Conservation (phyloP, 2,329 filamentous ascomycete species). For the Paecilomyces sp. region DNA sequence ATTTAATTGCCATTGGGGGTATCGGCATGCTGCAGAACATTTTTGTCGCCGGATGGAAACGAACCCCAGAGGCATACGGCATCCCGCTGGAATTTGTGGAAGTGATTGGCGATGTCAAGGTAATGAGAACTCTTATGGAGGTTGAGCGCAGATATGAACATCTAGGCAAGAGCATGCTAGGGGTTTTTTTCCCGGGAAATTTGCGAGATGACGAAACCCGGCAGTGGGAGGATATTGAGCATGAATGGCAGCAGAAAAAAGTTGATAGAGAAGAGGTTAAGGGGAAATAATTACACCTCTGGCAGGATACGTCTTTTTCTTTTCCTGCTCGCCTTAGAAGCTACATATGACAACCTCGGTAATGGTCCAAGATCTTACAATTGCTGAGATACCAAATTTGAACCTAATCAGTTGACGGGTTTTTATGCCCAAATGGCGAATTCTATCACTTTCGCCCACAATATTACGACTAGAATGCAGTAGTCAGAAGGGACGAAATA, state of each 20-base stretch:
- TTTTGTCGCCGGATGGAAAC: constrained; percentile 18
- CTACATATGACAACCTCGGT: too few species aligned
- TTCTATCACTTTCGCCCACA: too few species aligned
- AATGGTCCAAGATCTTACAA: too few species aligned
- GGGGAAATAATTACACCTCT: neutral
- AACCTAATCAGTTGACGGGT: too few species aligned
- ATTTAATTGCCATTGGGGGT: constrained; percentile 30
- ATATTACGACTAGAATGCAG: too few species aligned
- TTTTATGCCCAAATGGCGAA: too few species aligned
- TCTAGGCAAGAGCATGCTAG: constrained; percentile 19
- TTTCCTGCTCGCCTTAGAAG: neutral
- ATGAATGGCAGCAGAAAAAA: neutral
- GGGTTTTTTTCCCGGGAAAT: constrained; percentile 22
- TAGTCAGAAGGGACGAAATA: too few species aligned
- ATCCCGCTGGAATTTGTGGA: constrained; percentile 13
- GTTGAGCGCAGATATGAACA: constrained; percentile 20
- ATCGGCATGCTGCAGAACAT: constrained; percentile 32
- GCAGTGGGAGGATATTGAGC: constrained; percentile 2
- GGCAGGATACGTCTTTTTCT: neutral
- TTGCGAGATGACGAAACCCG: constrained; percentile 1
- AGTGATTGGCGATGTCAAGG: constrained; percentile 17
- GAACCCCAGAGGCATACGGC: constrained; percentile 5
- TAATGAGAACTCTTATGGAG: constrained; percentile 21
- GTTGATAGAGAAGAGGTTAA: neutral
- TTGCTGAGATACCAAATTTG: too few species aligned